These are phyloP conservation scores for Eucalyptus cloeziana DNA, from an alignment of 345 rosid genomes.

Conservation along the genomic window DNA sequence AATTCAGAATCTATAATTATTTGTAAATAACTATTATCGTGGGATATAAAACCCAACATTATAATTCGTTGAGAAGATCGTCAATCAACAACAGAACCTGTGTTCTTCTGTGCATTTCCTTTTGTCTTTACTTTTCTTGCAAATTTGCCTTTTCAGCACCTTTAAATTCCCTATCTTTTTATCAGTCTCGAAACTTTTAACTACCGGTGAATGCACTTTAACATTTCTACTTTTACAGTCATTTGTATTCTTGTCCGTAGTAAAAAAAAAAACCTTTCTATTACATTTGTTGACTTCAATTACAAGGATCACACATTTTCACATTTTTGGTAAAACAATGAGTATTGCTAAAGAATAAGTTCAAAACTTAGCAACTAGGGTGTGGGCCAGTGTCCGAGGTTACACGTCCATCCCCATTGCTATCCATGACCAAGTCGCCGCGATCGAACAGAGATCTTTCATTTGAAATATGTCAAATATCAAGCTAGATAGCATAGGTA, in stretches of 20 bases:
- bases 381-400: background rate
- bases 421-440: background rate
- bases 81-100: background rate
- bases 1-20: background rate
- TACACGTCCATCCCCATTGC: background rate
- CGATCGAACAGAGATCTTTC: background rate
- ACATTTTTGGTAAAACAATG: background rate
- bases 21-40: background rate
- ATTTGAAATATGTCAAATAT: background rate
- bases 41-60: background rate
- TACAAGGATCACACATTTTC: background rate
- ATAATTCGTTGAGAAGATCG: background rate
- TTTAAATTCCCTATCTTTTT: background rate
- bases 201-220: background rate
- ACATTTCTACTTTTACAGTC: background rate
- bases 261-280: too few species aligned
- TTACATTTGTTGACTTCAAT: background rate
- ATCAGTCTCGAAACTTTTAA: background rate
- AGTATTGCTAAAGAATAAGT: background rate
- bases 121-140: background rate
- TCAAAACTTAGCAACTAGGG: background rate
- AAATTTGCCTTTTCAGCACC: background rate
- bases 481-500: background rate
- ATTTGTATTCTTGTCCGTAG: background rate
- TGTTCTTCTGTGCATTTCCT: background rate